Base-by-base conservation (phyloP, 768 basidiomycete species). In the Leccinum subgranulosum region DNA sequence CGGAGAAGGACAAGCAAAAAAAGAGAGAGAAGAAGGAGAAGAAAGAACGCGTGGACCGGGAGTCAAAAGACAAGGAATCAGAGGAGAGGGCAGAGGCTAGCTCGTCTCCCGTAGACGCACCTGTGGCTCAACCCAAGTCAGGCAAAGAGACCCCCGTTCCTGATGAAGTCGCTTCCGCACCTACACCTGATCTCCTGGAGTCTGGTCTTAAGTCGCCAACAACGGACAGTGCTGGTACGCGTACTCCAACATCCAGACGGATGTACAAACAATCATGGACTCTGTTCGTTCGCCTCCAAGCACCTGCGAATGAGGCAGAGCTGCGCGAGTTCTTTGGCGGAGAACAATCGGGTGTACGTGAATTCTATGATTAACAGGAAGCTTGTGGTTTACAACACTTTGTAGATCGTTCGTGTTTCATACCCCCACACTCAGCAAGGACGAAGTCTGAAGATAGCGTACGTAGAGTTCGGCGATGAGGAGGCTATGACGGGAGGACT, bases 391-490 rank as follows among this genome's bases (percentile, higher is more conserved):
- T 27, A 66, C 33, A 50, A 28, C 14, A 33, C 6, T 12, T 41
- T 27, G 45, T 59, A 90, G 87, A 87, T 94, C 64, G 86, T 84
- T 29, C 81, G 83, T 51, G 79, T 94, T 52, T 79, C 80, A 58
- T 79, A 87, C 57, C 89, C 88, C 0, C 61, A 73, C 33, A 71
- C 61, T 12, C 78, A 73, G 63, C 64, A 73, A 4, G 81, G 82
- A 10, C 82, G 85, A 48, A 73, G 77, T 28, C 74, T 74, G 54
- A 84, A 80, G 62, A 77, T 93, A 56, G 90, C 86, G 2, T 97
- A 93, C 67, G 84, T 97, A 53, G 94, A 96, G 67, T 97, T 96
- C 72, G 88, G 84, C 4, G 90, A 92, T 64, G 92, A 95, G 65
- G 90, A 88, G 48, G 78, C 85, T 10, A 91, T 94, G 90, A 90